Conservation (phyloP, 805 yeast species). For the Starmerella geochares region DNA sequence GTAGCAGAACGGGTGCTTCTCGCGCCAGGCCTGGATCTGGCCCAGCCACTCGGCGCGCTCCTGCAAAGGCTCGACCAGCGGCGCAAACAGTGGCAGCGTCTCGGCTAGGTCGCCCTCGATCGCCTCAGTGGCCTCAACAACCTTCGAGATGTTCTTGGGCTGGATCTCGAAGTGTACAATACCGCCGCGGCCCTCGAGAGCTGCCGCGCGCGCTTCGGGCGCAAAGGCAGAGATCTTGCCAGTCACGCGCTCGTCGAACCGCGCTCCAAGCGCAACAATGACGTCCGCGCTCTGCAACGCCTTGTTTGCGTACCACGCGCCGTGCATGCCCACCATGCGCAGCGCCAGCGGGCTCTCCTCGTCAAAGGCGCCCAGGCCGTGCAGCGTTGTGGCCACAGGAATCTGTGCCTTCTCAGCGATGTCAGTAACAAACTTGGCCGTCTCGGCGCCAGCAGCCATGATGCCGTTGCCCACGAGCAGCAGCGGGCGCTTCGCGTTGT, state of each 20-base stretch:
- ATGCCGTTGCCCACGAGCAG: conserved; percentile 90
- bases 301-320: conserved; percentile 85
- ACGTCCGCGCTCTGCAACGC: conserved; percentile 91
- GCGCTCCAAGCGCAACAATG: conserved; percentile 88
- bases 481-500: conserved; percentile 76
- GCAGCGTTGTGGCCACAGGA: conserved; percentile 93
- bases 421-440: conserved; percentile 62
- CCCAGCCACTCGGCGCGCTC: conserved; percentile 73
- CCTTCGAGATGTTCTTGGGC: conserved; percentile 96
- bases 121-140: conserved; percentile 87
- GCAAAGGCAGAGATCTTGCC: conserved; percentile 79
- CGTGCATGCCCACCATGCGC: conserved; percentile 99
- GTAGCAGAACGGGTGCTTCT: conserved; percentile 75
- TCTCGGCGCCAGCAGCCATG: conserved; percentile 55
- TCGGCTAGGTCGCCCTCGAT: conserved; percentile 89
- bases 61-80: conserved; percentile 50
- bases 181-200: conserved; percentile 83
- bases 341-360: conserved; percentile 82
- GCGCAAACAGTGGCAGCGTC: conserved; percentile 63
- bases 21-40: conserved; percentile 70
- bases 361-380: conserved; percentile 89
- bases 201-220: conserved; percentile 85
- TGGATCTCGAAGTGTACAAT: conserved; percentile 91
- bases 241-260: conserved; percentile 98
- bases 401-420: conserved; percentile 82